Percentiles rank a stretch among this genome's conserved stretches.
Evolutionary conservation across 345 rosid species (phyloP).

Genomic region (Syzygium aromaticum): DNA sequence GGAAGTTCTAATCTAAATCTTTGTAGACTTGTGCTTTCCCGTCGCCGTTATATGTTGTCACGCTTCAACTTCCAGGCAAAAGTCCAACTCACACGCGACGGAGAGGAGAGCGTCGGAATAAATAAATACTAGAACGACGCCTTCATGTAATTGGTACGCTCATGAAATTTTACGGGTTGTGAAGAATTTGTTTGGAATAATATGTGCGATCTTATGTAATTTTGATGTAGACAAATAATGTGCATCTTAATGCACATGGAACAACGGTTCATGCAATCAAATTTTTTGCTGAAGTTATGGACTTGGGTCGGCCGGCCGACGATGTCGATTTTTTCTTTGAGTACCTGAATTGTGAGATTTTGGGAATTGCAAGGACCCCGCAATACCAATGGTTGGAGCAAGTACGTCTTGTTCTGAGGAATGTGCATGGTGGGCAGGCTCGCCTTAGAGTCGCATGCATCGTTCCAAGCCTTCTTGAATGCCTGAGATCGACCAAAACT

Average conservation of each 20-base stretch:
- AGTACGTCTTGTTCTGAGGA: conserved; percentile 17
- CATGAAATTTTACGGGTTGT: fast-evolving
- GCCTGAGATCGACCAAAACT: conserved; percentile 10
- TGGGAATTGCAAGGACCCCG: conserved; percentile 26
- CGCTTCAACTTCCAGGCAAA: neutral
- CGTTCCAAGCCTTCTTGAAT: conserved; percentile 27
- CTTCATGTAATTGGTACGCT: neutral
- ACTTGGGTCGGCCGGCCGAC: fast-evolving
- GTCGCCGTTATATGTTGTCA: neutral
- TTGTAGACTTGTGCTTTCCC: neutral
- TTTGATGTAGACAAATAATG: neutral
- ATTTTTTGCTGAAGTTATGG: neutral
- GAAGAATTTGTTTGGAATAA: fast-evolving
- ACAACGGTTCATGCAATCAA: neutral
- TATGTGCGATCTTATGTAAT: fast-evolving
- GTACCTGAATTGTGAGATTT: conserved; percentile 16
- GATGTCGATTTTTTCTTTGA: too few species aligned
- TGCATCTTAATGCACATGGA: neutral
- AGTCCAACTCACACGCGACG: neutral
- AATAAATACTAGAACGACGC: neutral
- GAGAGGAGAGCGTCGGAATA: neutral
- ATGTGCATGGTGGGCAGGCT: conserved; percentile 8
- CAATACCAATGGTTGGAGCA: conserved; percentile 27
- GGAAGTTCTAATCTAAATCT: neutral
- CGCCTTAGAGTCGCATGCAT: conserved; percentile 13